Conservation (phyloP, 2,329 filamentous ascomycete species). For the Gnomoniopsis sp. region DNA sequence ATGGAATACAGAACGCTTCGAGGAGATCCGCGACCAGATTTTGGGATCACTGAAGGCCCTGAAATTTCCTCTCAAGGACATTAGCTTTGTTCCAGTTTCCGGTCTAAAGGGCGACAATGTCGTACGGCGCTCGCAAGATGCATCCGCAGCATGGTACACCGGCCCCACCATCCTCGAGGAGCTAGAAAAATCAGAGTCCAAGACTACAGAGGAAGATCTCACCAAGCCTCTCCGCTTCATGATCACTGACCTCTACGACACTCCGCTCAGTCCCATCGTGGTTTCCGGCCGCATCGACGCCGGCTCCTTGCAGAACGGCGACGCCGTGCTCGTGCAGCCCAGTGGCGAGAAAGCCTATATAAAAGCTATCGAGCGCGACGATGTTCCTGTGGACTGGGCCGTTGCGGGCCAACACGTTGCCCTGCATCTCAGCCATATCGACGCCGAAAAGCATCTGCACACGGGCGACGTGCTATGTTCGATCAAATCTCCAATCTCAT, state of each 20-base stretch:
- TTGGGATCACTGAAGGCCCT: slow-evolving; percentile 77
- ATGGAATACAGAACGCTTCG: slow-evolving; percentile 81
- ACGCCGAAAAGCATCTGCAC: slow-evolving; percentile 69
- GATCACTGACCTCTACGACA: slow-evolving; percentile 82
- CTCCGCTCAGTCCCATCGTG: slow-evolving; percentile 76
- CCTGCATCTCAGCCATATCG: slow-evolving; percentile 81
- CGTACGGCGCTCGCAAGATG: slow-evolving; percentile 52
- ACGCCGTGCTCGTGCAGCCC: slow-evolving; percentile 75
- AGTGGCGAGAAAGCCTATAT: slow-evolving; percentile 76
- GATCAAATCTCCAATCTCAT: slow-evolving; percentile 62
- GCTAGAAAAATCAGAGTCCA: slow-evolving; percentile 77
- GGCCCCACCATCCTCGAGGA: slow-evolving; percentile 79
- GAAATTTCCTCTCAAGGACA: slow-evolving; percentile 76
- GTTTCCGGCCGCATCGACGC: slow-evolving; percentile 83
- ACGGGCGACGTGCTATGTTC: slow-evolving; percentile 85
- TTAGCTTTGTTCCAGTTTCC: slow-evolving; percentile 85
- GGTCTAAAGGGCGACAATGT: slow-evolving; percentile 89
- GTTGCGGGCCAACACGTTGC: slow-evolving; percentile 88
- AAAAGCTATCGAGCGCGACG: slow-evolving; percentile 76
- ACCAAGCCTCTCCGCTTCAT: slow-evolving; percentile 81
- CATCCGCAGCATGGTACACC: slow-evolving; percentile 71
- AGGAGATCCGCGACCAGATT: slow-evolving; percentile 81
- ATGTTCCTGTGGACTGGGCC: slow-evolving; percentile 75
- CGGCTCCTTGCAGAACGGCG: slow-evolving; percentile 80
- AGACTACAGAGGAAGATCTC: slow-evolving; percentile 56